phyloP scores from a whole-genome alignment of 1,284 basidiomycete species.

The Cutaneotrichosporon arboriforme region DNA sequence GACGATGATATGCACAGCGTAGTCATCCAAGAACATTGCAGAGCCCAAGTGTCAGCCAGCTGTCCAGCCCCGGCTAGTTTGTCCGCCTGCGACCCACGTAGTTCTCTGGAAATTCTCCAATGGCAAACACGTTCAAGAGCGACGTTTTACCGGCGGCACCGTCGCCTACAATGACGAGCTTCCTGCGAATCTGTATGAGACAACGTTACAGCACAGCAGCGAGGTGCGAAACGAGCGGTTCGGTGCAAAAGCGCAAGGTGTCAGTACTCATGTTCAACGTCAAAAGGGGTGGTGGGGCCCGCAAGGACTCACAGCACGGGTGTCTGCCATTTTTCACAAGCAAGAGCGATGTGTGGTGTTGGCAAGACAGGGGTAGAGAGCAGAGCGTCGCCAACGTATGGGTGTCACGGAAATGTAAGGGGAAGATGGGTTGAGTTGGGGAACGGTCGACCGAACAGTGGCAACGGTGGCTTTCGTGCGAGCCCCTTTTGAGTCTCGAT shows the following conservation, averaged over 20 bases:
- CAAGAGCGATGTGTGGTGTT: too few species aligned
- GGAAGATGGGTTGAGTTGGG: too few species aligned
- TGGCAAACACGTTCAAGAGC: slow-evolving; percentile 61
- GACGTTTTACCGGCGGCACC: slow-evolving; percentile 60
- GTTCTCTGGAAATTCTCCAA: slow-evolving; percentile 95
- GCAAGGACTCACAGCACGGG: slow-evolving; percentile 9
- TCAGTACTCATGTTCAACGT: background rate
- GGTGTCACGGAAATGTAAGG: too few species aligned
- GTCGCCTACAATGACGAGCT: slow-evolving; percentile 77
- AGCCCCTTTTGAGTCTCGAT: too few species aligned
- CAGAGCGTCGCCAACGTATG: too few species aligned
- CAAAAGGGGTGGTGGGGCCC: background rate
- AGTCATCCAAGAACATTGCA: too few species aligned
- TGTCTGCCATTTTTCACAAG: background rate
- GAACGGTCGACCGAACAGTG: too few species aligned
- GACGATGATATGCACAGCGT: background rate
- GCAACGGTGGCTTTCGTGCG: too few species aligned
- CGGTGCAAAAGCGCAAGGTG: background rate
- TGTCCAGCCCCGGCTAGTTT: too few species aligned
- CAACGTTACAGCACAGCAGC: too few species aligned
- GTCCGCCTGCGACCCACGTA: slow-evolving; percentile 56
- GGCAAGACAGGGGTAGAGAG: too few species aligned
- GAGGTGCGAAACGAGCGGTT: background rate
- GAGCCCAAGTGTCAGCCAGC: too few species aligned
- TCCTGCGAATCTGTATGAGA: slow-evolving; percentile 33